A percentile compares a stretch with the other conserved stretches of the same genome.
Conservation (phyloP, 805 yeast genomes). For the Barnettozyma californica region DNA sequence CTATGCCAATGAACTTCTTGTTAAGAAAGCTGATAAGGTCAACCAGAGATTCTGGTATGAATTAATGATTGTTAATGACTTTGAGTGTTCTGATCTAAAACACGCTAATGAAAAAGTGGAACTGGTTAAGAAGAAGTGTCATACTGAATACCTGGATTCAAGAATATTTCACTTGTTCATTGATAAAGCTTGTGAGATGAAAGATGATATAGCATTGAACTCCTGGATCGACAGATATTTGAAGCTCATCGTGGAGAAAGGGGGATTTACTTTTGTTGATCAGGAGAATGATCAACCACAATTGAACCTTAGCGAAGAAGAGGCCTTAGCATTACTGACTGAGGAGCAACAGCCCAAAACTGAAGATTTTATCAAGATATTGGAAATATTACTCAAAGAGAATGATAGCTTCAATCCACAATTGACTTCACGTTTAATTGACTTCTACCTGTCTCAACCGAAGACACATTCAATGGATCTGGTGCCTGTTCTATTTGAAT, state of each 20-base stretch:
- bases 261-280: constrained; percentile 11
- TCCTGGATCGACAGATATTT: constrained; percentile 29
- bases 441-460: constrained; percentile 21
- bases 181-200: constrained; percentile 26
- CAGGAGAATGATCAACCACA: constrained; percentile 9
- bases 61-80: constrained; percentile 37
- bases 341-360: constrained; percentile 23
- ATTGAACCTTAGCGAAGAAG: constrained; percentile 21
- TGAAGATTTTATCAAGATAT: constrained; percentile 23
- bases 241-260: constrained; percentile 24
- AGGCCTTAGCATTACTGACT: constrained; percentile 28
- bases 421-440: constrained; percentile 18
- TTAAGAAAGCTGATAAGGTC: constrained; percentile 29
- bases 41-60: constrained; percentile 52
- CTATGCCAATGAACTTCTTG: constrained; percentile 35
- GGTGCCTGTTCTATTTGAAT: constrained; percentile 18
- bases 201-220: constrained; percentile 25
- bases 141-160: constrained; percentile 32
- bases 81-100: constrained; percentile 29
- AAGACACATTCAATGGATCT: constrained; percentile 15
- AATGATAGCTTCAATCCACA: neutral
- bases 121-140: constrained; percentile 25
- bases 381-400: constrained; percentile 22
- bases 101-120: constrained; percentile 33
- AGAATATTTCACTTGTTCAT: constrained; percentile 32